Conservation (phyloP, 1,284 basidiomycete genomes). For the Ceratobasidium sp. region DNA sequence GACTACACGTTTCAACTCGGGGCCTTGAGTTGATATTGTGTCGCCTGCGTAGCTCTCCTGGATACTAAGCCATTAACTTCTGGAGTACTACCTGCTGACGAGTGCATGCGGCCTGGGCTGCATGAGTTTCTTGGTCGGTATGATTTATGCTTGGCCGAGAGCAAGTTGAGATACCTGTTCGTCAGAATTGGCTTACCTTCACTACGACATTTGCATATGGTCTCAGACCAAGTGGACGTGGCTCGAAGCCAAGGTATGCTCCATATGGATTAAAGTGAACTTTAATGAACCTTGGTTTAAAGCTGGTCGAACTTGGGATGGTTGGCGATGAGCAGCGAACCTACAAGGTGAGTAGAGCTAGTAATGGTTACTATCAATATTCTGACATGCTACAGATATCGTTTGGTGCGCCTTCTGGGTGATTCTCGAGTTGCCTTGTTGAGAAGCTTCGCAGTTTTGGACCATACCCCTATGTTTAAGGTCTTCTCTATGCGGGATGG, state of each 20-base stretch:
- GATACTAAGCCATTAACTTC: constrained; percentile 84
- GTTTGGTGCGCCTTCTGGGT: constrained; percentile 60
- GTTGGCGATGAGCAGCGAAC: constrained; percentile 69
- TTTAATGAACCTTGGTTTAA: neutral
- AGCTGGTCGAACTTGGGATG: constrained; percentile 84
- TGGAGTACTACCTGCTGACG: constrained; percentile 77
- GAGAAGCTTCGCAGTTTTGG: constrained; percentile 65
- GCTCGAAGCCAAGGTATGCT: constrained; percentile 79
- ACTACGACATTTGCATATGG: constrained; percentile 90
- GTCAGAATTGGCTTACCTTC: constrained; percentile 73
- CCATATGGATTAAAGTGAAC: neutral
- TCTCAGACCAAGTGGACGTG: constrained; percentile 66
- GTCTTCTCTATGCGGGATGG: constrained; percentile 80
- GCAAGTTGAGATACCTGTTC: neutral
- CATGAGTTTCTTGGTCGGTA: constrained; percentile 75
- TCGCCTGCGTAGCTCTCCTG: constrained; percentile 68
- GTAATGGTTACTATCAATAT: neutral
- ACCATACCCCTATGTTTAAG: constrained; percentile 89
- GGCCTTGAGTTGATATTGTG: constrained; percentile 1
- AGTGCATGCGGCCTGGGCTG: constrained; percentile 83
- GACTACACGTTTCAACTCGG: constrained; percentile 35
- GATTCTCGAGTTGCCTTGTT: neutral
- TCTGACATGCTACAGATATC: constrained; percentile 60
- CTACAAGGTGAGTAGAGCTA: constrained; percentile 67
- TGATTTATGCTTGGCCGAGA: constrained; percentile 49